Evolutionary conservation across 140 eudicot genomes (phyloP), one percentile per base, ranked within the genome.

Genomic region (Anethum foeniculum): DNA sequence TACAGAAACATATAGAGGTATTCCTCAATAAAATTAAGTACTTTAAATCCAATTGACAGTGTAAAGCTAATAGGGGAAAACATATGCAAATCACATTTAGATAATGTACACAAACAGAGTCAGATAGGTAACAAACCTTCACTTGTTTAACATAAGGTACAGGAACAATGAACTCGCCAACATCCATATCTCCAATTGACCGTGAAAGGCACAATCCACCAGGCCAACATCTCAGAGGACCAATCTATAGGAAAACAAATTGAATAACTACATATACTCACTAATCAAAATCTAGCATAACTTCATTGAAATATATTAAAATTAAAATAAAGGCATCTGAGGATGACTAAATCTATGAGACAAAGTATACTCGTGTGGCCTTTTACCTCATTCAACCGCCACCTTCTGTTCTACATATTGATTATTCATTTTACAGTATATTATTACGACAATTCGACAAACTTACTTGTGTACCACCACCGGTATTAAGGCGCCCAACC

Each of bases 401-500:
- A 60, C 14, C 34, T 60, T 25, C 15, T 21, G 32, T 28, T 9
- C 41, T 67, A 30, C 41, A 67, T 28, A 32, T 32, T 14, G 74
- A 68, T 14, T 28, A 68, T 32, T 34, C n/a, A 21, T 34, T 68
- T 30, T 68, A 28, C 10, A 68, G n/a, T 14, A 30, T 48, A 30
- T 48, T 48, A 39, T 38, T 49, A 60, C 5, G 6, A 48, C 46
- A 36, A 72, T 77, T 32, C 47, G 13, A 56, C 56, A 25, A 77
- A 56, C 58, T 38, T 88, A 92, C 98, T 96, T 94, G 96, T 6
- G 93, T 90, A 32, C 98, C 98, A 52, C 97, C 97, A 48, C 98
- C 97, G 32, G 98, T 88, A 86, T 94, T 94, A 49, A 94, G 92
- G 81, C 98, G 96, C 41, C 98, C 98, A 62, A 94, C 96, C 87